A percentile compares a stretch with the other conserved stretches of the same genome.
Conservation (phyloP, 2,329 filamentous ascomycete species). For the Pyrenophora graminea region DNA sequence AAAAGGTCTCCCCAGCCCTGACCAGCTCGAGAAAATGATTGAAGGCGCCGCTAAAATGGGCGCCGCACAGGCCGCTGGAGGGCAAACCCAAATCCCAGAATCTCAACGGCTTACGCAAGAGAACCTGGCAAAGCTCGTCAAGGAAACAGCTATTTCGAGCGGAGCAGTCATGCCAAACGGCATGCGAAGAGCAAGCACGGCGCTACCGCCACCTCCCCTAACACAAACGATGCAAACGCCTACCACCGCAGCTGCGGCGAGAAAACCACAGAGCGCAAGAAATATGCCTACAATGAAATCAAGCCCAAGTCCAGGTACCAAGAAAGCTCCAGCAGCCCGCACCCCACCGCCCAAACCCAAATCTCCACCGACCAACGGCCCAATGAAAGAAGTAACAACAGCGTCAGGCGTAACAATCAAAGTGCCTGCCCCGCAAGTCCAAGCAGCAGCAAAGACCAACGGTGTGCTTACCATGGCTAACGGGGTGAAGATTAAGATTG, state of each 20-base stretch:
- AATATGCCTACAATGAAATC: conserved; percentile 23
- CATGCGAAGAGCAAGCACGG: conserved; percentile 35
- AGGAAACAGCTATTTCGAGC: conserved; percentile 45
- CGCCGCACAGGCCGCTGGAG: conserved; percentile 32
- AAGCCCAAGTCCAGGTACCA: conserved; percentile 19
- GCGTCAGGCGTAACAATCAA: conserved; percentile 42
- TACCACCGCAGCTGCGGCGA: conserved; percentile 6
- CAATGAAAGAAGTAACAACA: conserved; percentile 38
- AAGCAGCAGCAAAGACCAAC: conserved; percentile 39
- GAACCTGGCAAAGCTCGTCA: conserved; percentile 44
- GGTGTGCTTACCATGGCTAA: conserved; percentile 37
- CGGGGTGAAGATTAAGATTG: conserved; percentile 37
- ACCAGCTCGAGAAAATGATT: conserved; percentile 46
- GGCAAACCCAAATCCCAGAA: conserved; percentile 29
- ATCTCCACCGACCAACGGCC: conserved; percentile 25
- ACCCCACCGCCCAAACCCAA: conserved; percentile 5
- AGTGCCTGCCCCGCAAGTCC: conserved; percentile 34
- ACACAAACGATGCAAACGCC: conserved; percentile 29
- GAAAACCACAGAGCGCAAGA: conserved; percentile 34
- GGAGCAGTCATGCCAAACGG: conserved; percentile 41
- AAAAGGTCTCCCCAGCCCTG: conserved; percentile 40
- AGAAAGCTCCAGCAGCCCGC: neutral
- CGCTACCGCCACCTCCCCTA: conserved; percentile 27
- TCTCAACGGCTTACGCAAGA: conserved; percentile 44
- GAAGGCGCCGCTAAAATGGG: conserved; percentile 41